These are phyloP conservation scores for Rhinocladiella mackenziei DNA, from an alignment of 2,329 filamentous ascomycete species.

Conservation along the genomic window DNA sequence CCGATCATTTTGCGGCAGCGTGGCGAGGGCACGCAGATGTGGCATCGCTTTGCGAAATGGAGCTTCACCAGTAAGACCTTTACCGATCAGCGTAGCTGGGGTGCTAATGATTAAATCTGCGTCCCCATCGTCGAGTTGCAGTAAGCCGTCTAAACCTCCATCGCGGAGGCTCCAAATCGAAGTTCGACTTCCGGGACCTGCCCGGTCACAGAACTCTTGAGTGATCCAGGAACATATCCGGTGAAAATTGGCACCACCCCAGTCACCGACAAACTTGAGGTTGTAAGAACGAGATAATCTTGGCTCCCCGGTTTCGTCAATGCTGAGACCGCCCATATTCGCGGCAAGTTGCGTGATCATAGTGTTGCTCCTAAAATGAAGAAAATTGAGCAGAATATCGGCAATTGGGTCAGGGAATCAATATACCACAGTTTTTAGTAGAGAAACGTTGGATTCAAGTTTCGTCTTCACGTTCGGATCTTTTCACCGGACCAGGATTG, in stretches of 20 bases:
- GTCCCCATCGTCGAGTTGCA: slow-evolving; percentile 10
- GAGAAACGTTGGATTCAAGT: too few relatives aligned
- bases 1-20: slow-evolving; percentile 16
- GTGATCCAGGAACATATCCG: slow-evolving; percentile 18
- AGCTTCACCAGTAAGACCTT: slow-evolving; percentile 4
- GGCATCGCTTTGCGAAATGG: slow-evolving; percentile 11
- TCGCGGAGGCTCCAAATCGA: slow-evolving; percentile 13
- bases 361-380: too few relatives aligned
- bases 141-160: slow-evolving; percentile 12
- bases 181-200: slow-evolving; percentile 11
- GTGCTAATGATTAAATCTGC: slow-evolving; percentile 11
- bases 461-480: too few relatives aligned
- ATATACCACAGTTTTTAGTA: too few relatives aligned
- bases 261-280: slow-evolving; percentile 15
- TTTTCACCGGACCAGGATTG: too few relatives aligned
- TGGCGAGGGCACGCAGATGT: slow-evolving; percentile 11
- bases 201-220: slow-evolving; percentile 18
- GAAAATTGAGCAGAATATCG: too few relatives aligned
- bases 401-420: too few relatives aligned
- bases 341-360: too few relatives aligned
- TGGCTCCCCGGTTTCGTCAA: slow-evolving; percentile 7
- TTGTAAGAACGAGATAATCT: slow-evolving; percentile 5
- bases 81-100: slow-evolving; percentile 9
- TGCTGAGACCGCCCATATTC: slow-evolving; percentile 3
- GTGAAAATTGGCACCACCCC: slow-evolving; percentile 19